phyloP scores from a whole-genome alignment of 129 eudicot species.

The Scalesia atractyloides region DNA sequence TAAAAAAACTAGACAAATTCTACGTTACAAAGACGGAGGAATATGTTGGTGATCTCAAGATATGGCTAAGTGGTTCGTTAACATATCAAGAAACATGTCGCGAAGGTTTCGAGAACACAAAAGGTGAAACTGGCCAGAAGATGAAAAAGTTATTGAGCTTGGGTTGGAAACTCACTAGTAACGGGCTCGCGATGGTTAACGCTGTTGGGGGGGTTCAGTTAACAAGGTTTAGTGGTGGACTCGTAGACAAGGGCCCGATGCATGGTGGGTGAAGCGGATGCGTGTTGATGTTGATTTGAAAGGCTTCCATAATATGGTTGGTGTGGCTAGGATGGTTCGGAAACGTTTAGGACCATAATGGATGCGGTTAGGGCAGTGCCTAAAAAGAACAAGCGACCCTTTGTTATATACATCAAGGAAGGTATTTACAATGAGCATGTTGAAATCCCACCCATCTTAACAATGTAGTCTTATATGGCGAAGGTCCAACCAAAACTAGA shows the following conservation, averaged over 20 bases:
- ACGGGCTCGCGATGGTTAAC: constrained; percentile 63
- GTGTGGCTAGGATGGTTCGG: constrained; percentile 68
- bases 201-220: constrained; percentile 24
- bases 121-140: constrained; percentile 52
- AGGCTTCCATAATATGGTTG: constrained; percentile 36
- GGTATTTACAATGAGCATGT: constrained; percentile 67
- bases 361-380: constrained; percentile 54
- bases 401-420: constrained; percentile 52
- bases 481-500: constrained; percentile 59
- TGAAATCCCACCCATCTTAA: constrained; percentile 21
- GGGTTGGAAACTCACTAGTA: constrained; percentile 52
- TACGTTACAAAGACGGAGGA: constrained; percentile 36
- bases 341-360: constrained; percentile 42
- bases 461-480: constrained; percentile 56
- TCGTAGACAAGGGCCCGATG: constrained; percentile 28
- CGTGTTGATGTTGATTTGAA: constrained; percentile 25
- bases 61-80: constrained; percentile 76
- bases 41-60: constrained; percentile 41
- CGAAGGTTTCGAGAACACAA: constrained; percentile 74
- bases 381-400: constrained; percentile 15
- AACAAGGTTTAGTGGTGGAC: constrained; percentile 19
- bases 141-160: constrained; percentile 47
- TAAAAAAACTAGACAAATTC: constrained; percentile 37
- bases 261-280: constrained; percentile 37
- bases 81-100: constrained; percentile 70